Evolutionary conservation across 805 yeast genomes (phyloP), one percentile per base, ranked within the genome.

Genomic region (Candida glaebosa): DNA sequence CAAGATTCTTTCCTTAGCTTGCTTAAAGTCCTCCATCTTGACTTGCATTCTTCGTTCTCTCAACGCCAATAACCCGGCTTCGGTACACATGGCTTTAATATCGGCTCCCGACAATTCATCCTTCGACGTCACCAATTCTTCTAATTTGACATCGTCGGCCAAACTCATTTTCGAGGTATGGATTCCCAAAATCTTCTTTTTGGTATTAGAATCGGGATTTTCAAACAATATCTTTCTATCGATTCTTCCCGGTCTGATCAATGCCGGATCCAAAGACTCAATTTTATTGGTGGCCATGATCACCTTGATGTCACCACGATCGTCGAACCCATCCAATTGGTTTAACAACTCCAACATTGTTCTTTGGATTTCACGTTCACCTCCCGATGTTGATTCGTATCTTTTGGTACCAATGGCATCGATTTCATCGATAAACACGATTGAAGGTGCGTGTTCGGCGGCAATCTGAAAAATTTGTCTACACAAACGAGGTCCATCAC

Each of bases 331-430:
- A 65, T 91, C 98, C 56, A 91, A 76, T 67, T 91, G 98, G 64
- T 91, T 91, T 57, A 91, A 77, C 56, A 91, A 71, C 68, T 90
- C 98, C 77, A 90, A 75, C 98, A 90, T 91, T 28, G 98, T 91
- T 73, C 98, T 82, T 71, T 91, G 98, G 49, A 91, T 87, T 68
- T 91, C 98, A 53, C 96, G 79, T 68, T 91, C 98, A 60, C 98
- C 98, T 34, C 98, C 97, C 16, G 95, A 84, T 53, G 91, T 95
- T 16, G 97, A 88, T 45, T 91, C 96, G 64, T 91, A 90, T 65
- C 99, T 82, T 64, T 91, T 91, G n/a, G 96, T 86, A 66, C 99
- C 99, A 60, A 93, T 93, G 34, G 99, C 98, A 67, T 93, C 99
- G 58, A 93, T 91, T 71, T 93, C 99, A 69, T 93, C 99, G 51